phyloP scores from a whole-genome alignment of 2,329 filamentous ascomycete species.

The Tolypocladium inflatum region DNA sequence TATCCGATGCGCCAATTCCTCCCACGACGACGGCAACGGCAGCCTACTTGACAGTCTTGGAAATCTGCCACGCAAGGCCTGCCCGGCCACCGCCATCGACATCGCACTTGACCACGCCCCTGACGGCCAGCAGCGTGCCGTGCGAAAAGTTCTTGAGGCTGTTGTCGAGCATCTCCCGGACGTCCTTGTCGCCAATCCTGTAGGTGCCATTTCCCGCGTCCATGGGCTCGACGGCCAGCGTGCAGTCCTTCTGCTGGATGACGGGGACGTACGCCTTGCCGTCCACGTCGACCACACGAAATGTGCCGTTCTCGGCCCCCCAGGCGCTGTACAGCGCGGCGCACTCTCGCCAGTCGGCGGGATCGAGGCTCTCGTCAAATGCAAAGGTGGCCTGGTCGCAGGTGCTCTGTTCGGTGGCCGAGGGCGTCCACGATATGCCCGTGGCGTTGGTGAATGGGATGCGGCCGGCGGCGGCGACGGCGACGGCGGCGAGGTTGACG shows the following conservation, averaged over 20 bases:
- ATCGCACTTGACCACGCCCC: slow-evolving; percentile 11
- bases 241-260: slow-evolving; percentile 15
- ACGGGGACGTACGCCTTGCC: slow-evolving; percentile 11
- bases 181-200: slow-evolving; percentile 14
- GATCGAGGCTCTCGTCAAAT: slow-evolving; percentile 8
- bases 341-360: slow-evolving; percentile 20
- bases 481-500: not conserved
- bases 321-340: slow-evolving; percentile 20
- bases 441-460: slow-evolving; percentile 7
- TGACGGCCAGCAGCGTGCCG: slow-evolving; percentile 11
- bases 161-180: slow-evolving; percentile 10
- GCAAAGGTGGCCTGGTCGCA: slow-evolving; percentile 17
- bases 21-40: not conserved
- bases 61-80: slow-evolving; percentile 13
- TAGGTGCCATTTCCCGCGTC: slow-evolving; percentile 8
- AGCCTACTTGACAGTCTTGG: slow-evolving; percentile 1
- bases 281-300: slow-evolving; percentile 11
- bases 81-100: slow-evolving; percentile 6
- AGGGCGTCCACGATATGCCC: slow-evolving; percentile 15
- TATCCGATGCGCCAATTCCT: no score
- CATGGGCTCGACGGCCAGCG: slow-evolving; percentile 14
- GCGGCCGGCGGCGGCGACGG: not conserved
- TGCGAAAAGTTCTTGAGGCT: slow-evolving; percentile 10
- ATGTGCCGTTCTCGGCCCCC: slow-evolving; percentile 19
- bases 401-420: slow-evolving; percentile 10